A percentile compares a stretch with the other conserved stretches of the same genome.
Evolutionary conservation across 163 green algal genomes (phyloP).

Genomic region (Scenedesmus sp.): DNA sequence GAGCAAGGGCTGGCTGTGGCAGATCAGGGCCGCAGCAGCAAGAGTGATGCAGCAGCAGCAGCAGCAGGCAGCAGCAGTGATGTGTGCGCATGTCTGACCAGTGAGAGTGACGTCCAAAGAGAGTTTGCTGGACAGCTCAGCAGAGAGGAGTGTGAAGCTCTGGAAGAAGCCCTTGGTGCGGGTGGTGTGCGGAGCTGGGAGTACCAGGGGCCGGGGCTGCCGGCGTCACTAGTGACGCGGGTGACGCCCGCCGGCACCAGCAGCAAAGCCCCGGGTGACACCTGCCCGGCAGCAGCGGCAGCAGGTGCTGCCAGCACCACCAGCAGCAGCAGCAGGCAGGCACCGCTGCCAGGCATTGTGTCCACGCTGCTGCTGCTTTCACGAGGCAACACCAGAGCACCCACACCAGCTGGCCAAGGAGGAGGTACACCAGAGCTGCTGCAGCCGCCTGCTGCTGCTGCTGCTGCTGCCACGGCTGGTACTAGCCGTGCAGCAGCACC

Average conservation of each 20-base stretch:
- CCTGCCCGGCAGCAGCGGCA: neutral
- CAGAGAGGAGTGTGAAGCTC: neutral
- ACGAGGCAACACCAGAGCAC: neutral
- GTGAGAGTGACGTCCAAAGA: neutral
- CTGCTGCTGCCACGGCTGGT: constrained; percentile 18
- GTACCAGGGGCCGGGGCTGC: neutral
- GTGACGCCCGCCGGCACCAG: neutral
- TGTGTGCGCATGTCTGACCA: neutral
- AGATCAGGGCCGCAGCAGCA: no score
- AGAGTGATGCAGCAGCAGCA: neutral
- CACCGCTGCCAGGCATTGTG: neutral
- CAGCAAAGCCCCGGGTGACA: neutral
- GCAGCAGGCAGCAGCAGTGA: neutral
- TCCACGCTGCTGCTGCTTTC: constrained; percentile 29
- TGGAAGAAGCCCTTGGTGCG: neutral
- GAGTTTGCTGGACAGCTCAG: neutral
- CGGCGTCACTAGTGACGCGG: neutral
- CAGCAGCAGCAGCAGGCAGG: neutral
- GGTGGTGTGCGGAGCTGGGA: neutral
- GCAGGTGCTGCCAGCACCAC: neutral
- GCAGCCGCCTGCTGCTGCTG: neutral
- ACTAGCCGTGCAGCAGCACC: neutral
- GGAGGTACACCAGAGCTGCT: neutral
- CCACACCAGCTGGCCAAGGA: constrained; percentile 12
- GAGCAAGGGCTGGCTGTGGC: neutral